Evolutionary conservation across 192 early-diverging fungal species (phyloP).

Genomic region (Linnemannia hyalina): DNA sequence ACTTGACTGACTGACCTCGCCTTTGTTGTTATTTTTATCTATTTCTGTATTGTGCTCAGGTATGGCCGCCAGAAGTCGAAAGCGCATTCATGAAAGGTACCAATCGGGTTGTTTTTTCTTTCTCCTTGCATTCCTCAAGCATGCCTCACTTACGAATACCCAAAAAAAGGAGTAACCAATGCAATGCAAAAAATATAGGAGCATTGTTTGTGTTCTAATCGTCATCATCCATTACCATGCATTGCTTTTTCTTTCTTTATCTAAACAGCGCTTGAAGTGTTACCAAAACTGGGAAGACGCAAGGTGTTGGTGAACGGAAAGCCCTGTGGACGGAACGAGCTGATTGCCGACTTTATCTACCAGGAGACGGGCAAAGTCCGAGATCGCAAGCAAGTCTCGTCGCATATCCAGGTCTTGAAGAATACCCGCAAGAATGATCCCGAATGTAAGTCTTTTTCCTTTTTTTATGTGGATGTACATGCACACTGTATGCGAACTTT

Average conservation of each 20-base stretch:
- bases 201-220: background rate
- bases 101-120: background rate
- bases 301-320: constrained; percentile 69
- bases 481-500: background rate
- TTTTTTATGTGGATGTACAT: background rate
- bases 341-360: constrained; percentile 81
- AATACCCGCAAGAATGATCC: constrained; percentile 75
- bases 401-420: constrained; percentile 83
- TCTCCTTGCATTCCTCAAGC: too few species aligned
- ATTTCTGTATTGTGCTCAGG: constrained; percentile 41
- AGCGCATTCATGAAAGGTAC: constrained; percentile 71
- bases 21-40: background rate
- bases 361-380: constrained; percentile 74
- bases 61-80: constrained; percentile 74
- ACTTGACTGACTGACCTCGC: background rate
- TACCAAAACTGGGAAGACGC: constrained; percentile 66
- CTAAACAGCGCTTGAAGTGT: constrained; percentile 59
- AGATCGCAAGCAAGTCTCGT: constrained; percentile 84
- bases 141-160: background rate
- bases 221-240: background rate
- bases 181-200: constrained; percentile 3
- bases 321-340: constrained; percentile 76
- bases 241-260: background rate
- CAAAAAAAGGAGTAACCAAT: background rate
- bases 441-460: constrained; percentile 54